phyloP scores from a whole-genome alignment of 148 eudicot species.

The Camellia japonica region DNA sequence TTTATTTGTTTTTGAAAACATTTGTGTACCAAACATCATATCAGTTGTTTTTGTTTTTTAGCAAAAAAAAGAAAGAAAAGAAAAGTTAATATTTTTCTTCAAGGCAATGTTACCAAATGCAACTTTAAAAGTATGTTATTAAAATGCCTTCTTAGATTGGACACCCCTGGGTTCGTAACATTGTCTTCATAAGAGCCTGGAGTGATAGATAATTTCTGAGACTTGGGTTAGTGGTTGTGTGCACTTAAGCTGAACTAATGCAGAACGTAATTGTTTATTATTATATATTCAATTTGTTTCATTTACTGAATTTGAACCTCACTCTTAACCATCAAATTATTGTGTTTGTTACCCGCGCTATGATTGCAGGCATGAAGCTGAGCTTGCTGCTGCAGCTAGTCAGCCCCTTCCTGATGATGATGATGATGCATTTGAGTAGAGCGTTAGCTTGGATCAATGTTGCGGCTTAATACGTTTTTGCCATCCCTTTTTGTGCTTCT shows the following conservation, averaged over 20 bases:
- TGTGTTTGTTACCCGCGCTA: background rate
- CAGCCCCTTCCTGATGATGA: conserved; percentile 15
- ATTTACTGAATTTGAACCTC: background rate
- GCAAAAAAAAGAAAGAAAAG: no score
- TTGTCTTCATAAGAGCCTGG: background rate
- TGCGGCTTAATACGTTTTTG: background rate
- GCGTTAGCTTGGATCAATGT: background rate
- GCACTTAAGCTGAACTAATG: background rate
- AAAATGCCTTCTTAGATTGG: no score
- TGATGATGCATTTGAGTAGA: conserved; percentile 17
- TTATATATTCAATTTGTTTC: background rate
- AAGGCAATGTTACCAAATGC: no score
- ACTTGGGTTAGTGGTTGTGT: background rate
- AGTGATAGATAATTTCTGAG: background rate
- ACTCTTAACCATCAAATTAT: background rate
- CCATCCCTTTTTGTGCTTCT: background rate
- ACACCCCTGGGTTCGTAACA: background rate
- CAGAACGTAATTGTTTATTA: background rate
- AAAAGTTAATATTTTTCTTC: no score
- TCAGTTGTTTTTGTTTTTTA: no score
- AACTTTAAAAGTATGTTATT: no score
- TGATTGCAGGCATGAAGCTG: conserved; percentile 18
- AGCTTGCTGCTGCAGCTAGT: conserved; percentile 19
- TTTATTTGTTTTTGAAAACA: no score
- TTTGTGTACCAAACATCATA: no score